A percentile compares a stretch with the other conserved stretches of the same genome.
Evolutionary conservation across 306 rosid species (phyloP).

Genomic region (Myrica gale): DNA sequence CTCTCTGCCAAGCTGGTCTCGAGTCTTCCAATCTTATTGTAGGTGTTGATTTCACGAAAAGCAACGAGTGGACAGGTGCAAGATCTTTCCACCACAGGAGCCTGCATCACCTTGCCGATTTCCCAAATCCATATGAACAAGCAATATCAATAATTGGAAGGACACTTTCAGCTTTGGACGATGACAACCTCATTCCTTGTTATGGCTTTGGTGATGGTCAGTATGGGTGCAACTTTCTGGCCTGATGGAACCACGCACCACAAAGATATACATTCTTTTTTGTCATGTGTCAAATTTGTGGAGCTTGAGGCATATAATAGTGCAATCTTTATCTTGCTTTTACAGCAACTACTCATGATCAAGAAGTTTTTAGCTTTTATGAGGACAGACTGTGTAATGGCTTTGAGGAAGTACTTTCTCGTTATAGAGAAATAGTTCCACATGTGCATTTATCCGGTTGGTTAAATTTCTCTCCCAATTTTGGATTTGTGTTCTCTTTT

Average conservation of each 20-base stretch:
- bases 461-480: neutral
- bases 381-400: conserved; percentile 26
- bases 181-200: conserved; percentile 39
- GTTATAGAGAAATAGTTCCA: conserved; percentile 32
- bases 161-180: conserved; percentile 33
- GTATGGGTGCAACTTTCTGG: conserved; percentile 9
- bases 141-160: conserved; percentile 36
- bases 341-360: conserved; percentile 33
- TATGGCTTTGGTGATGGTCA: conserved; percentile 40
- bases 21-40: conserved; percentile 33
- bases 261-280: neutral
- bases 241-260: neutral
- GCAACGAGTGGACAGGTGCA: conserved; percentile 39
- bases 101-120: conserved; percentile 35
- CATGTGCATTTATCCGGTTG: conserved; percentile 28
- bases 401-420: conserved; percentile 34
- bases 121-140: conserved; percentile 35
- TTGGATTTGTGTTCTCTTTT: neutral
- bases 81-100: conserved; percentile 27
- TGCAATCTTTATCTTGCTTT: conserved; percentile 1
- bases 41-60: conserved; percentile 40
- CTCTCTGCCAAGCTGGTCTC: conserved; percentile 35
- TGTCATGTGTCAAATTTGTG: neutral
- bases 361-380: conserved; percentile 33
- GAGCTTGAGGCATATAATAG: neutral